These are phyloP conservation scores for Mortierella sp. DNA, from an alignment of 371 early-diverging fungal genomes.

Conservation along the genomic window DNA sequence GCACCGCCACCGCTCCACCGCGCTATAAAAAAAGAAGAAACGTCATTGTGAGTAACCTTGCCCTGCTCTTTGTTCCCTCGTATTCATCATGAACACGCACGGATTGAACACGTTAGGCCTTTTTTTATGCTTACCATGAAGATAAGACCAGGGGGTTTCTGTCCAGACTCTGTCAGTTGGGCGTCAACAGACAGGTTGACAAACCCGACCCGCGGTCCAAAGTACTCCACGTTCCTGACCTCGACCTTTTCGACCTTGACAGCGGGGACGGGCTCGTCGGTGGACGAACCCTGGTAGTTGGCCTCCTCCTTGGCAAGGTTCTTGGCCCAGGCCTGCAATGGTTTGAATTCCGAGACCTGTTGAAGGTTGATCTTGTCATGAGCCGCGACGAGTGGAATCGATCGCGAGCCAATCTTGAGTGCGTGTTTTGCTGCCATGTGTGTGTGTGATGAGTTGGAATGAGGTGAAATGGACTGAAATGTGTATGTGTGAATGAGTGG, in stretches of 20 bases:
- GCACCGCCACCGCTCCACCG: conserved; percentile 82
- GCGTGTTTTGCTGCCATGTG: conserved; percentile 48
- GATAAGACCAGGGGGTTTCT: conserved; percentile 78
- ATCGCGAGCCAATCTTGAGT: conserved; percentile 47
- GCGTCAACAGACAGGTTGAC: conserved; percentile 79
- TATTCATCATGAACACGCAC: not conserved
- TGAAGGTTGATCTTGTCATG: conserved; percentile 54
- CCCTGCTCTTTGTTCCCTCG: no score
- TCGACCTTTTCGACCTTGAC: conserved; percentile 61
- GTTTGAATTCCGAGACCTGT: conserved; percentile 68
- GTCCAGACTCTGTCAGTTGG: conserved; percentile 61
- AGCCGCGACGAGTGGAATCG: conserved; percentile 52
- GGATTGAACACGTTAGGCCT: no score
- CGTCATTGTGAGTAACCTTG: not conserved
- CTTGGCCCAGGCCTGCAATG: conserved; percentile 75
- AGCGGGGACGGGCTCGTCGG: not conserved
- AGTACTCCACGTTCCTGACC: conserved; percentile 80
- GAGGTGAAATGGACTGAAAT: not conserved
- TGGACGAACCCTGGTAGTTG: conserved; percentile 5
- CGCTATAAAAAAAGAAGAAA: conserved; percentile 60
- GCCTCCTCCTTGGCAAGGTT: conserved; percentile 61
- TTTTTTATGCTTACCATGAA: conserved; percentile 72
- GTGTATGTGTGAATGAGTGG: not conserved
- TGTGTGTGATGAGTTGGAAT: not conserved
- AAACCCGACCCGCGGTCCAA: conserved; percentile 80